These are phyloP conservation scores for Aphanomyces astaci DNA, from an alignment of 352 stramenopile species.

Conservation along the genomic window DNA sequence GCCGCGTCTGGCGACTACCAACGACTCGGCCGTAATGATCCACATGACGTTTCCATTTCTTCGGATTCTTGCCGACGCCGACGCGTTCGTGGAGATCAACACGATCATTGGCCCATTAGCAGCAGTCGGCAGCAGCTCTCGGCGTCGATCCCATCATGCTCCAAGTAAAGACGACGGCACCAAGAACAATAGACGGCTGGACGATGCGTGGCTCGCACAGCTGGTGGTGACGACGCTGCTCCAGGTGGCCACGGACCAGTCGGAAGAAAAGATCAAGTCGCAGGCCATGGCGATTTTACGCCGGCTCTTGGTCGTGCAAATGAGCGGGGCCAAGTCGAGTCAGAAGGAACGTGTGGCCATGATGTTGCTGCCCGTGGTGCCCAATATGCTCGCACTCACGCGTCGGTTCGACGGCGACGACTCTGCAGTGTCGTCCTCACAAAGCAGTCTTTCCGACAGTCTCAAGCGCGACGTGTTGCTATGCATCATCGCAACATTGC, in stretches of 20 bases:
- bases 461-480: constrained; percentile 9
- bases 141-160: too few relatives aligned
- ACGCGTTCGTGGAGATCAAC: constrained; percentile 61
- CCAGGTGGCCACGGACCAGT: constrained; percentile 44
- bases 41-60: constrained; percentile 66
- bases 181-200: neutral
- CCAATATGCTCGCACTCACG: constrained; percentile 40
- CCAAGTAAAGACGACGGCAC: too few relatives aligned
- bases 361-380: constrained; percentile 51
- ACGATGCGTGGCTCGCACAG: constrained; percentile 45
- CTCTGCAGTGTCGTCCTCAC: neutral
- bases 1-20: neutral
- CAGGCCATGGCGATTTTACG: constrained; percentile 45
- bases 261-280: constrained; percentile 49
- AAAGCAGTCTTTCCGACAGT: neutral
- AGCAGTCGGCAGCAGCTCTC: too few relatives aligned
- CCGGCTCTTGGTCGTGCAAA: constrained; percentile 58
- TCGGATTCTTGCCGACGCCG: constrained; percentile 54
- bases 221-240: constrained; percentile 47
- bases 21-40: constrained; percentile 45
- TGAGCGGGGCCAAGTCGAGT: constrained; percentile 31
- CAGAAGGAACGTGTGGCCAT: constrained; percentile 54
- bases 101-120: constrained; percentile 27
- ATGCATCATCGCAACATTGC: neutral
- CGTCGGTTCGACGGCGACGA: constrained; percentile 28